Percentiles rank a stretch among this genome's conserved stretches.
These are phyloP conservation scores for Camellia japonica DNA, from an alignment of 148 eudicot species.

Conservation along the genomic window DNA sequence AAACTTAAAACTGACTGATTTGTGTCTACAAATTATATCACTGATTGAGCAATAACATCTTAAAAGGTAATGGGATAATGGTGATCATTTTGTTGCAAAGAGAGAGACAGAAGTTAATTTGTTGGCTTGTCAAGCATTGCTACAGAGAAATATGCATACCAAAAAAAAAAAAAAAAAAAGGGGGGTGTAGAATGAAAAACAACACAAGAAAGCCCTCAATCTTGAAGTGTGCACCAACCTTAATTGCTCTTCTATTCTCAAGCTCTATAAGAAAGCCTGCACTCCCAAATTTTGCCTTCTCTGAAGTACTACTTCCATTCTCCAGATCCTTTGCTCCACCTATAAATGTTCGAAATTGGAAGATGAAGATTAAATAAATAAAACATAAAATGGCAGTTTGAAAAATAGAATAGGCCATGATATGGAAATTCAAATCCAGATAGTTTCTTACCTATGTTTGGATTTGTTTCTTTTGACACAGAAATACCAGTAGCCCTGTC, in stretches of 20 bases:
- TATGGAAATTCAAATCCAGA: constrained; percentile 5
- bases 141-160: not conserved
- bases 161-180: not conserved
- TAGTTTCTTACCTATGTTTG: constrained; percentile 22
- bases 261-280: constrained; percentile 73
- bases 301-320: constrained; percentile 27
- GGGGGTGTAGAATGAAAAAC: not conserved
- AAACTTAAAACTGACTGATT: not conserved
- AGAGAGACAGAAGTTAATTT: not conserved
- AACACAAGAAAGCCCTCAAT: not conserved
- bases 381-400: not conserved
- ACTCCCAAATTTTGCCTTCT: constrained; percentile 62
- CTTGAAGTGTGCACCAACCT: constrained; percentile 34
- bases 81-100: not conserved
- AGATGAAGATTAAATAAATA: not conserved
- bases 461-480: constrained; percentile 25
- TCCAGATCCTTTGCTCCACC: constrained; percentile 37
- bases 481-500: constrained; percentile 33
- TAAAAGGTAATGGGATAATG: not conserved
- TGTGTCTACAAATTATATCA: not conserved
- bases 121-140: not conserved
- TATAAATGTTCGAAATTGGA: not conserved
- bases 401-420: not conserved
- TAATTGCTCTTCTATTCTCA: constrained; percentile 70
- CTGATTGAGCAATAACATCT: not conserved